Evolutionary conservation across 768 basidiomycete genomes (phyloP), one percentile per base, ranked within the genome.

Genomic region (Russula earlei): DNA sequence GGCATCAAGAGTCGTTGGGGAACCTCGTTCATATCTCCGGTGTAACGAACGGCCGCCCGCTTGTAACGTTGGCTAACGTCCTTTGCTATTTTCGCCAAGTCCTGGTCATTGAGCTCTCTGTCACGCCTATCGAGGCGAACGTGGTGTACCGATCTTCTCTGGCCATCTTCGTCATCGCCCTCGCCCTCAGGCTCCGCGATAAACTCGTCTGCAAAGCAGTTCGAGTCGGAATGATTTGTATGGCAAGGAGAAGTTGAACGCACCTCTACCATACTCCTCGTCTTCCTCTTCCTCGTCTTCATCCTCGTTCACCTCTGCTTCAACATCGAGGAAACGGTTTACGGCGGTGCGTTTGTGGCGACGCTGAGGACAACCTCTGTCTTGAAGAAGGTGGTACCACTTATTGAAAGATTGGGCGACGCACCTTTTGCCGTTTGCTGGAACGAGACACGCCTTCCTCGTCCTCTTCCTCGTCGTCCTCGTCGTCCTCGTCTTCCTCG

Each of bases 1-100:
- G 96, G 96, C 93, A 99, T 97, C 19, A 98, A 77, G 52, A 97
- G 70, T 15, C 91, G 78, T 65, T 97, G 93, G 1, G 96, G 94
- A 24, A 96, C 83, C 61, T 90, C 86, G 62, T 91, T 95, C 81
- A 90, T 85, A 68, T 95, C 92, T 27, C 91, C 92, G 19, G 87
- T 84, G 65, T 91, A 95, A 41, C 84, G 83, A 49, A 81, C 78
- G 3, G 82, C 79, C 22, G 79, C 74, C 46, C 84, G 80, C 38
- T 76, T 75, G 70, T 95, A 90, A 46, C 93, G 83, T 64, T 87
- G 82, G 54, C 79, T 83, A 54, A 93, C 72, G 63, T 87, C 82
- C 63, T 81, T 82, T 2, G 92, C 94, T 62, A 95, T 90, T 69
- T 85, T 81, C 56, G 87, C 87, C 0, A 90, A 78, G 70, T 88